phyloP scores from a whole-genome alignment of 176 grass and related monocot species.

The Melocanna baccifera region DNA sequence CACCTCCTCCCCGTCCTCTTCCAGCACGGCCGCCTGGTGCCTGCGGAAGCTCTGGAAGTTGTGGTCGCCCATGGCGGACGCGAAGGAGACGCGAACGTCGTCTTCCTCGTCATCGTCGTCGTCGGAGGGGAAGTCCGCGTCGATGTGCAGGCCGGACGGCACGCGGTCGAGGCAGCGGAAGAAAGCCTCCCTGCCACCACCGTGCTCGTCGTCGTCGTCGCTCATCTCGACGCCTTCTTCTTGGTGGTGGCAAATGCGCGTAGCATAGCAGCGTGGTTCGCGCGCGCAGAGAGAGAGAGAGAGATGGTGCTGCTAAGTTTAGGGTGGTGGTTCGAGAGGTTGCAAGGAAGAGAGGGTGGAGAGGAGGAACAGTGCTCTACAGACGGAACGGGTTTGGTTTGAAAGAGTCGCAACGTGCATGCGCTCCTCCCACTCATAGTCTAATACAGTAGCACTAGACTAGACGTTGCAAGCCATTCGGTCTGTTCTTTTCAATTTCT shows the following conservation, averaged over 20 bases:
- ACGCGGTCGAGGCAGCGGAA: constrained; percentile 83
- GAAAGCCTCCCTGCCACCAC: constrained; percentile 54
- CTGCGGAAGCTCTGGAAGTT: constrained; percentile 40
- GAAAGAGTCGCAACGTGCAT: constrained; percentile 25
- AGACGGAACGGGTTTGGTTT: neutral
- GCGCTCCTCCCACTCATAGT: neutral
- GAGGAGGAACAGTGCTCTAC: neutral
- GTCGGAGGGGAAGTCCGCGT: constrained; percentile 61
- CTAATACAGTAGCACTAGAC: neutral
- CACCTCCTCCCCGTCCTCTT: constrained; percentile 32
- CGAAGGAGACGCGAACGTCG: constrained; percentile 71
- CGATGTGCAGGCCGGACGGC: constrained; percentile 65
- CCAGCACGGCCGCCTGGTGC: constrained; percentile 31
- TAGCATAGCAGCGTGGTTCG: constrained; percentile 31
- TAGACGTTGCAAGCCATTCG: neutral
- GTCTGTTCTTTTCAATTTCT: no score
- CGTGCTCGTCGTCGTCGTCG: neutral
- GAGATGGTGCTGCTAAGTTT: constrained; percentile 24
- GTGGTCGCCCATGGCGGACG: constrained; percentile 53
- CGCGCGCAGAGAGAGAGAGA: constrained; percentile 8
- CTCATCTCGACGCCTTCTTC: constrained; percentile 40
- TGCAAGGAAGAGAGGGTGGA: neutral
- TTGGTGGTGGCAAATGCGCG: constrained; percentile 7
- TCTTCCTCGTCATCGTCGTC: constrained; percentile 55
- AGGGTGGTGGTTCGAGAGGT: constrained; percentile 29